A percentile compares a stretch with the other conserved stretches of the same genome.
These are phyloP conservation scores for Lanmaoa rubissima DNA, from an alignment of 768 basidiomycete genomes.

Conservation along the genomic window DNA sequence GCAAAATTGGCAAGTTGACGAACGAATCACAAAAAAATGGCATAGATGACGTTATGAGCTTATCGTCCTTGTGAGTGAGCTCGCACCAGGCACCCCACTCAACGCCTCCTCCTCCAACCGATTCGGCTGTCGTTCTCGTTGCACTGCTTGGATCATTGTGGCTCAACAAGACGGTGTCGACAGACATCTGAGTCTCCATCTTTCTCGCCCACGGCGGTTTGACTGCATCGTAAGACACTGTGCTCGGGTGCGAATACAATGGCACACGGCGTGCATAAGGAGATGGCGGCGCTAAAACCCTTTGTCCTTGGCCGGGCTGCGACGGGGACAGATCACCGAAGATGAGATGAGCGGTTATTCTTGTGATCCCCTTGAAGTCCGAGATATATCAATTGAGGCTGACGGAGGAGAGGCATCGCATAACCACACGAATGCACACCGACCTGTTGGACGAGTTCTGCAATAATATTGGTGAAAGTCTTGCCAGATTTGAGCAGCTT, in stretches of 20 bases:
- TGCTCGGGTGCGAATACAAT: constrained; percentile 51
- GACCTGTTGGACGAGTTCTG: constrained; percentile 60
- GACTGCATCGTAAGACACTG: constrained; percentile 26
- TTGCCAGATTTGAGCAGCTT: constrained; percentile 48
- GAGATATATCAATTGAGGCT: neutral
- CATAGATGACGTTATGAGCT: constrained; percentile 46
- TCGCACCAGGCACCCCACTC: constrained; percentile 57
- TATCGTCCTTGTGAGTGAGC: constrained; percentile 46
- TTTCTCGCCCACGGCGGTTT: constrained; percentile 36
- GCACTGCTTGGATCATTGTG: constrained; percentile 40
- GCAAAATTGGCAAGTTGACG: constrained; percentile 42
- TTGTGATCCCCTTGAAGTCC: constrained; percentile 40
- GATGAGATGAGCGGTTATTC: constrained; percentile 52
- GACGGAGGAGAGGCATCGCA: neutral
- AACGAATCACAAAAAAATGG: constrained; percentile 60
- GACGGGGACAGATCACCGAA: constrained; percentile 47
- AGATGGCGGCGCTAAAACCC: constrained; percentile 47
- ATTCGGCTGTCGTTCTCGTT: constrained; percentile 37
- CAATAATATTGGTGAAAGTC: constrained; percentile 55
- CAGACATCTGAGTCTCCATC: constrained; percentile 34
- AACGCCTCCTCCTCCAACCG: constrained; percentile 51
- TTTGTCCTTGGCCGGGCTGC: constrained; percentile 11
- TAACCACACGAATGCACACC: constrained; percentile 4
- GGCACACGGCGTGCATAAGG: constrained; percentile 60
- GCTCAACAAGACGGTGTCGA: constrained; percentile 40